Base-by-base conservation (phyloP, 164 flowering plant genomes). In the Macadamia integrifolia region DNA sequence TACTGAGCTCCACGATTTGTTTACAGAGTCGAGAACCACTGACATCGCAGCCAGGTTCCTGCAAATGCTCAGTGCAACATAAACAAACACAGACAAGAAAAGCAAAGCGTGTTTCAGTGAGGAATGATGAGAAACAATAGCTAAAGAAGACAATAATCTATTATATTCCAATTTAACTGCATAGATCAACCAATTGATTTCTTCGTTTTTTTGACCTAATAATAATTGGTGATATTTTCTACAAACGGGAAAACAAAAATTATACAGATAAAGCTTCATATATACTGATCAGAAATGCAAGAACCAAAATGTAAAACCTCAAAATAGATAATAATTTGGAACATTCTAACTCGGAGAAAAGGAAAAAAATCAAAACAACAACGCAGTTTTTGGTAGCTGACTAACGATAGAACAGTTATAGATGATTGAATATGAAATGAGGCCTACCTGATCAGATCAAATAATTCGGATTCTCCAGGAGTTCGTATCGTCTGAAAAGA, bases 1-100 rank as follows among this genome's bases (percentile, higher is more conserved):
- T 62, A 58, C 62, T 53, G 23, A 72, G 44, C 46, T 69, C 74
- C 68, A 42, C 42, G 3, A 61, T 66, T 67, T 65, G 35, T 6
- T 23, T 44, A 62, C 50, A 50, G 11, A 57, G 12, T 30, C 9
- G 11, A 50, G 59, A 64, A 69, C 43, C 65, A 67, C 11, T 10
- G 13, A 62, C 32, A 55, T 46, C 55, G 18, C 18, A 42, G 35
- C 7, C 14, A 62, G 30, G 30, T 35, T 43, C 70, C 60, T 52
- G 49, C 11, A 64, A 23, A 42, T 60, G 46, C 11, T 50, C 10
- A 62, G 58, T 65, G 44, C 8, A 67, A 56, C 5, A 30, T 57
- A 18, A 13, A 28, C n/a, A 35, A 35, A 12, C 17, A 23, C 35
- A 31, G 29, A 6, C 13, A 23, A 2, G 35, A 3, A 14, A 3